A percentile compares a stretch with the other conserved stretches of the same genome.
These are phyloP conservation scores for Paramecium bursaria DNA, from an alignment of 73 alveolate species.

Conservation along the genomic window DNA sequence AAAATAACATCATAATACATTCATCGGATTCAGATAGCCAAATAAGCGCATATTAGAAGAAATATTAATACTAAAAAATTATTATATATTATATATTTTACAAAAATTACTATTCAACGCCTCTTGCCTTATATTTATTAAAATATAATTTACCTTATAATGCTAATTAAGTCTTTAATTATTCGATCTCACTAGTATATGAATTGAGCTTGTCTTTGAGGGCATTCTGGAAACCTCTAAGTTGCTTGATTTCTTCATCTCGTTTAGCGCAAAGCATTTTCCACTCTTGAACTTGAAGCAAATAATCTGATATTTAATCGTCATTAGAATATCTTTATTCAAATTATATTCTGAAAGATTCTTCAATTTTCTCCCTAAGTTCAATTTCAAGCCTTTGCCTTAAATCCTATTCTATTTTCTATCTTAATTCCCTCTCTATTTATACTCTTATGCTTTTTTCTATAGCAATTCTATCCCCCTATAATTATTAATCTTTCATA, in stretches of 20 bases:
- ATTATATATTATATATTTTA: too few relatives aligned
- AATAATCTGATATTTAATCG: neutral
- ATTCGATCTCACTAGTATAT: conserved; percentile 23
- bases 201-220: conserved; percentile 14
- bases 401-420: neutral
- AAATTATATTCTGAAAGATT: neutral
- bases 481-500: neutral
- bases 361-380: neutral
- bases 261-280: conserved; percentile 4
- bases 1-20: neutral
- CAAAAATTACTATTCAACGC: too few relatives aligned
- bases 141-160: too few relatives aligned
- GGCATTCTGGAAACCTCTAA: conserved; percentile 16
- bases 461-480: neutral
- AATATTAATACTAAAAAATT: too few relatives aligned
- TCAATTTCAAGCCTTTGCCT: conserved; percentile 17
- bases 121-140: too few relatives aligned
- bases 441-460: neutral
- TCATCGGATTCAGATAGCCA: neutral
- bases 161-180: conserved; percentile 10
- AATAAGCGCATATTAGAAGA: too few relatives aligned
- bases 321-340: neutral
- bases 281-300: conserved; percentile 17
- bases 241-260: conserved; percentile 39
- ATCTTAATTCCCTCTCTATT: neutral